phyloP scores from a whole-genome alignment of 2,329 filamentous ascomycete genomes.

The Penicillium concentricum region DNA sequence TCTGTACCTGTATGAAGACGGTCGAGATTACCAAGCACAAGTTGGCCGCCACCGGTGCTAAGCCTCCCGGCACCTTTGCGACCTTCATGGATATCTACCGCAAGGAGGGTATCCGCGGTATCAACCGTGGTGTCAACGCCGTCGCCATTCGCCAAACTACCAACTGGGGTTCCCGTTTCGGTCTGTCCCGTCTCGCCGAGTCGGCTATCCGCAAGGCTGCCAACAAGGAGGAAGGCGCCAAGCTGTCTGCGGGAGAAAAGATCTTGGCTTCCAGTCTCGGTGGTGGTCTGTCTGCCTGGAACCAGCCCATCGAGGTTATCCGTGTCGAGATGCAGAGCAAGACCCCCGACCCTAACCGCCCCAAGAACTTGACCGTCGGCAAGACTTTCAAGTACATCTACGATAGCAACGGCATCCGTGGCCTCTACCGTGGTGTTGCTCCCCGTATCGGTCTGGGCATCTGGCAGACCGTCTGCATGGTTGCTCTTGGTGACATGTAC shows the following conservation, averaged over 20 bases:
- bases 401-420: constrained; percentile 78
- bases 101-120: constrained; percentile 86
- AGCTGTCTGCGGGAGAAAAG: constrained; percentile 80
- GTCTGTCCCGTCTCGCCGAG: constrained; percentile 88
- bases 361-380: constrained; percentile 97
- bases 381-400: constrained; percentile 86
- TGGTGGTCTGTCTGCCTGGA: constrained; percentile 96
- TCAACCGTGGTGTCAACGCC: constrained; percentile 98
- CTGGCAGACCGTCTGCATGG: constrained; percentile 99
- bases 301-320: constrained; percentile 99
- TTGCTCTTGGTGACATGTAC: constrained; percentile 96
- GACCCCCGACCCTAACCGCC: constrained; percentile 94
- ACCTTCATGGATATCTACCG: constrained; percentile 98
- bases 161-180: constrained; percentile 98
- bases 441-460: constrained; percentile 92
- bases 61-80: constrained; percentile 84
- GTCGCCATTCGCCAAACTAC: constrained; percentile 99
- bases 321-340: constrained; percentile 99
- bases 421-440: constrained; percentile 91
- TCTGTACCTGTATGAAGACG: constrained; percentile 99
- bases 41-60: constrained; percentile 76
- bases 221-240: constrained; percentile 75
- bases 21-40: constrained; percentile 99
- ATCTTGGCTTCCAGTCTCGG: constrained; percentile 81
- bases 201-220: constrained; percentile 76